Percentiles rank a stretch among this genome's conserved stretches.
phyloP scores from a whole-genome alignment of 1,284 basidiomycete genomes.

The Ceratobasidium theobromae region DNA sequence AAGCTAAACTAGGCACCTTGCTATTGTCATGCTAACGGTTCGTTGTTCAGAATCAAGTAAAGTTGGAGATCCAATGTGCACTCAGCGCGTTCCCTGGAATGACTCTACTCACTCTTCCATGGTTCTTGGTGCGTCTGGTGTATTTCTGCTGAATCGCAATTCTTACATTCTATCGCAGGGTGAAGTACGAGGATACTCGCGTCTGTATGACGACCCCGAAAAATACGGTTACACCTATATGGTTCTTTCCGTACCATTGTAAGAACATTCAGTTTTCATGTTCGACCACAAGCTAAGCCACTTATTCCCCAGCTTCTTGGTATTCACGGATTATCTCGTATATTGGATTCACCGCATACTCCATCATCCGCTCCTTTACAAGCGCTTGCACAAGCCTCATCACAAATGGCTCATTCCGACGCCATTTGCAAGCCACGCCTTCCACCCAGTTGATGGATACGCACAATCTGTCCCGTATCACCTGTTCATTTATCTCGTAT shows the following conservation, averaged over 20 bases:
- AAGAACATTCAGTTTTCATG: neutral
- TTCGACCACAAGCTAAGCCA: neutral
- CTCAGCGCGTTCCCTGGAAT: constrained; percentile 80
- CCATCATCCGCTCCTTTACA: constrained; percentile 88
- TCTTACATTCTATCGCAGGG: constrained; percentile 42
- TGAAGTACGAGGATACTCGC: constrained; percentile 86
- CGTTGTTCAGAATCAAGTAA: constrained; percentile 53
- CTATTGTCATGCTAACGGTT: neutral
- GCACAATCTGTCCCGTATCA: constrained; percentile 94
- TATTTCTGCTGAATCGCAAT: neutral
- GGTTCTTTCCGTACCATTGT: constrained; percentile 54
- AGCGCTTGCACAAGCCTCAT: constrained; percentile 91
- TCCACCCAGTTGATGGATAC: constrained; percentile 96
- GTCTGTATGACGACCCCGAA: constrained; percentile 74
- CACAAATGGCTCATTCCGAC: constrained; percentile 99
- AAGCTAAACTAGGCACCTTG: constrained; percentile 58
- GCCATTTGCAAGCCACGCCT: constrained; percentile 94
- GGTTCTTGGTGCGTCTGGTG: constrained; percentile 63
- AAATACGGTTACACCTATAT: constrained; percentile 73
- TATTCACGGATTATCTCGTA: constrained; percentile 90
- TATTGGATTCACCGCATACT: constrained; percentile 95
- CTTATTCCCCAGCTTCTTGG: constrained; percentile 80
- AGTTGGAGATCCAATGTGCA: constrained; percentile 78
- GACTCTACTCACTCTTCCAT: constrained; percentile 83
- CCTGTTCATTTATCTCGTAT: constrained; percentile 74